Evolutionary conservation across 1,284 basidiomycete genomes (phyloP), one percentile per base, ranked within the genome.

Genomic region (Coniferiporia sulphurascens): DNA sequence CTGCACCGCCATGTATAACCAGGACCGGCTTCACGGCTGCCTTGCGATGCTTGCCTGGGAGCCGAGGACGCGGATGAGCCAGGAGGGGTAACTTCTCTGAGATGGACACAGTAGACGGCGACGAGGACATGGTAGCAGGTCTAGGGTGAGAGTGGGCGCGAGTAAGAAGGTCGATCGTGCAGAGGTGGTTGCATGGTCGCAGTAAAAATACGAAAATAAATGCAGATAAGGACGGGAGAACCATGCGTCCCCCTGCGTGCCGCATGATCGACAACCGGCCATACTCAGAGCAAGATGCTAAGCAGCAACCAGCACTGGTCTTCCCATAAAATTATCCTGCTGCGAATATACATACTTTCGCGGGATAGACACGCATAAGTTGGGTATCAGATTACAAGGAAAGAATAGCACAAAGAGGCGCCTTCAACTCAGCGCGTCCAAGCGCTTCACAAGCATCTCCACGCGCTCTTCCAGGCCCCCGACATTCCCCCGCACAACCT

Each of bases 1-100:
- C 86, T 1, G 87, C 87, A n/a, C 89, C 89, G 51, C 89, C 89
- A 70, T 92, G 89, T 60, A 91, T 84, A 51, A 89, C 85, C 0
- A 92, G 76, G 22, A 82, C 79, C 27, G 57, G 61, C 35, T 54
- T 56, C 36, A 48, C 22, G 10, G 17, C 48, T 12, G 48, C 9
- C 22, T 36, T 58, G 21, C 27, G 34, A 66, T 77, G 77, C 27
- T 27, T 77, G 78, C 22, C 35, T 48, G 9, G 48, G n/a, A 21
- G 43, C 21, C 38, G 49, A 36, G 21, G 51, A 36, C 17, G 58
- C 17, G 12, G 19, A 15, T 27, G 5, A 27, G 27, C 27, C 27
- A 62, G 17, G 3, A 62, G 55, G 19, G 58, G 58, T n/a, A 9
- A 48, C 44, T 64, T 64, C 44, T 64, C 63, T 19, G 43, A 48